These are phyloP conservation scores for Solanum hybrid DNA, from an alignment of 305 asterid genomes.

Conservation along the genomic window DNA sequence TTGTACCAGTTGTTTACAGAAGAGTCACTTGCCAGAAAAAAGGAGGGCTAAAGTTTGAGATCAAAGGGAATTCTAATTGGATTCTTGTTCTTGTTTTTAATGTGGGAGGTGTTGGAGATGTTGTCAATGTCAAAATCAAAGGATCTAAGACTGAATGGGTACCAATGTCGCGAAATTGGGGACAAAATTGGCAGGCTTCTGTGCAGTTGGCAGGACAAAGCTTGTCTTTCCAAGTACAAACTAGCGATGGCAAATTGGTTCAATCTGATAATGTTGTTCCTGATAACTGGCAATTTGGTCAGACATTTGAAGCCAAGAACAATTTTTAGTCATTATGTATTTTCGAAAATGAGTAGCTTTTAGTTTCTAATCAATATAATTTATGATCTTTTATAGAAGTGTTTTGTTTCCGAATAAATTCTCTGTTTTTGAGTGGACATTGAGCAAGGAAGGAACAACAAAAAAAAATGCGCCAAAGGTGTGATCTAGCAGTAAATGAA, in stretches of 20 bases:
- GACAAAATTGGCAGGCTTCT: slow-evolving; percentile 23
- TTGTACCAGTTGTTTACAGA: slow-evolving; percentile 24
- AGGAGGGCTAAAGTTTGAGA: slow-evolving; percentile 27
- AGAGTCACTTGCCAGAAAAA: slow-evolving; percentile 18
- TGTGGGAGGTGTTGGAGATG: slow-evolving; percentile 37
- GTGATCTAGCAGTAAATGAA: background rate
- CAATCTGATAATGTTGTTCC: slow-evolving; percentile 17
- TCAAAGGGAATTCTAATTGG: slow-evolving; percentile 19
- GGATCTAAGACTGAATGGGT: slow-evolving; percentile 15
- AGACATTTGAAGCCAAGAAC: slow-evolving; percentile 12
- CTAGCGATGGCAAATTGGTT: slow-evolving; percentile 20
- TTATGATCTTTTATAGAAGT: background rate
- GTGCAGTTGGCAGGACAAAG: slow-evolving; percentile 8
- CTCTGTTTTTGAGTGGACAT: background rate
- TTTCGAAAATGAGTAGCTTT: background rate
- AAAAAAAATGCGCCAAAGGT: background rate
- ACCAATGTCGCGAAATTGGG: slow-evolving; percentile 27
- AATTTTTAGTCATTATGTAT: background rate
- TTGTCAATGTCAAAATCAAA: slow-evolving; percentile 9
- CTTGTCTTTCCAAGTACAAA: slow-evolving; percentile 22
- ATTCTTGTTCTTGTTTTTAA: slow-evolving; percentile 17
- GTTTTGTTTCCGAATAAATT: background rate
- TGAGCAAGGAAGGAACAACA: background rate
- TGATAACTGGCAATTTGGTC: slow-evolving; percentile 22
- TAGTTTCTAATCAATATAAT: background rate